Evolutionary conservation across 75 land plant genomes (phyloP).

Genomic region (Selaginella tamariscina): DNA sequence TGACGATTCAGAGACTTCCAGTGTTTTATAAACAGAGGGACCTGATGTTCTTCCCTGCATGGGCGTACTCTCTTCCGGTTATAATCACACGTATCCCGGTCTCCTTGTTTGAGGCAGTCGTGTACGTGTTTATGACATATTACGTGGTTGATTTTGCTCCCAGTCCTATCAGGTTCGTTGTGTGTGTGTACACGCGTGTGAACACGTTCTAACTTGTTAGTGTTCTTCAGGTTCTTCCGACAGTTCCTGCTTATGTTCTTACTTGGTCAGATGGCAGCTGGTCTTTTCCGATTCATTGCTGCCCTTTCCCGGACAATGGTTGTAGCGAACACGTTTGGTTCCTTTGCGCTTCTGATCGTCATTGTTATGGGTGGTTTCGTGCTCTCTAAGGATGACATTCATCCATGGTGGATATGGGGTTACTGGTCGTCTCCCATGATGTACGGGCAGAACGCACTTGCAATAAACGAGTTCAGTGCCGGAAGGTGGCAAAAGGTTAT

Average conservation of each 20-base stretch:
- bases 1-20: slow-evolving; percentile 31
- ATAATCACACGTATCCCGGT: slow-evolving; percentile 30
- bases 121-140: slow-evolving; percentile 35
- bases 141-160: slow-evolving; percentile 49
- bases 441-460: background rate
- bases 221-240: background rate
- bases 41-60: slow-evolving; percentile 33
- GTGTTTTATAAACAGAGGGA: slow-evolving; percentile 48
- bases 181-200: background rate
- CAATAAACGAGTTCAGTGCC: background rate
- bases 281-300: slow-evolving; percentile 3
- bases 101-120: slow-evolving; percentile 25
- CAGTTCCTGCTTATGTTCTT: background rate
- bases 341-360: background rate
- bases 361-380: background rate
- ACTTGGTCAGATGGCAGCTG: background rate
- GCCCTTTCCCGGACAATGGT: background rate
- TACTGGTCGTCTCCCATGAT: background rate
- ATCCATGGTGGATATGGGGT: background rate
- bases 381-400: background rate
- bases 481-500: background rate
- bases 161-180: slow-evolving; percentile 30
- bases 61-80: slow-evolving; percentile 36
- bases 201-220: no score
- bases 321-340: background rate